Evolutionary conservation across 2,329 filamentous ascomycete species (phyloP).

Genomic region (Trichoderma koningii): DNA sequence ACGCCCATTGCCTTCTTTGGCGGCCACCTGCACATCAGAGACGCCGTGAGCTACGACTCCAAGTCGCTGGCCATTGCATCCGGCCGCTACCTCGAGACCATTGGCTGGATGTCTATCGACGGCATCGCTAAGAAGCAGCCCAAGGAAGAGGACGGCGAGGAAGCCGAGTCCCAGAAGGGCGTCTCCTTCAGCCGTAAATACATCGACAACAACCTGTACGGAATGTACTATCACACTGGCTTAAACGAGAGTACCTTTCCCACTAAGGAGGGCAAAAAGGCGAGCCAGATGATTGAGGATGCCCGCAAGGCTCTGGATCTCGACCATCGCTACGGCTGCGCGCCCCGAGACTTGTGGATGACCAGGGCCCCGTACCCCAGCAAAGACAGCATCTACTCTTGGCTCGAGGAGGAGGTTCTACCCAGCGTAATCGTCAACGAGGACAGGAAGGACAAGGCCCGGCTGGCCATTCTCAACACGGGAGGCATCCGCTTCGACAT

Average conservation of each 20-base stretch:
- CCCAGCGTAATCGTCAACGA: slow-evolving; percentile 64
- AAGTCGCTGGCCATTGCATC: slow-evolving; percentile 79
- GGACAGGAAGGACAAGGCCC: slow-evolving; percentile 60
- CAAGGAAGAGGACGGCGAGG: slow-evolving; percentile 28
- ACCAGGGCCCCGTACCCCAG: slow-evolving; percentile 73
- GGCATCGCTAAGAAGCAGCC: slow-evolving; percentile 52
- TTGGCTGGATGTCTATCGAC: slow-evolving; percentile 87
- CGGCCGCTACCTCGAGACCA: slow-evolving; percentile 91
- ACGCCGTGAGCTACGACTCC: slow-evolving; percentile 77
- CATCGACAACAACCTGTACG: slow-evolving; percentile 91
- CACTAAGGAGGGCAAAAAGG: slow-evolving; percentile 72
- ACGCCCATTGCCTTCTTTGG: slow-evolving; percentile 90
- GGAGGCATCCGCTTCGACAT: slow-evolving; percentile 94
- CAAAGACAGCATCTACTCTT: slow-evolving; percentile 75
- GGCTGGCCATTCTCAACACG: slow-evolving; percentile 80
- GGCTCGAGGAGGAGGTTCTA: slow-evolving; percentile 75
- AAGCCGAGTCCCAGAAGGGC: slow-evolving; percentile 38
- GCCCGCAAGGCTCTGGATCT: slow-evolving; percentile 72
- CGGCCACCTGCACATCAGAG: slow-evolving; percentile 86
- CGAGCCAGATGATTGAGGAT: slow-evolving; percentile 67
- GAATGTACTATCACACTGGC: slow-evolving; percentile 77
- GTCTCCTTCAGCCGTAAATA: slow-evolving; percentile 75
- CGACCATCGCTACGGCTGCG: slow-evolving; percentile 78
- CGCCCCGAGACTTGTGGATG: slow-evolving; percentile 80
- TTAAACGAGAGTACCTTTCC: slow-evolving; percentile 72